Base-by-base conservation (phyloP, 2,329 filamentous ascomycete species). In the Mollisia scopiformis region DNA sequence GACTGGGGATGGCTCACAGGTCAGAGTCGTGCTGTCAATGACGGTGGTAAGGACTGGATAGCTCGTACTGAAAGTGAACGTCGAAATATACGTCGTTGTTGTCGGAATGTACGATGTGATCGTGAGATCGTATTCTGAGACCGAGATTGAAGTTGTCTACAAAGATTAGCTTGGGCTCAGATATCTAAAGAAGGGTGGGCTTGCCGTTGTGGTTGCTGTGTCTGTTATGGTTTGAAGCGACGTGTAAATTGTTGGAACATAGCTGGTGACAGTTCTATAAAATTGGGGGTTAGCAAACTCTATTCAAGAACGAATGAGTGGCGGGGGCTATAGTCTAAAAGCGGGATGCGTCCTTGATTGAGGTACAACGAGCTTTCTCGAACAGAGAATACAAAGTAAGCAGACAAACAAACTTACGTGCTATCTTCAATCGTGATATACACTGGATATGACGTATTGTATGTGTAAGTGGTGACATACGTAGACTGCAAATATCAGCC, bases 101-200 rank as follows among this genome's bases (percentile, higher is more conserved):
- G 51, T 54, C 7, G 51, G 51, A 25, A 54, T n/a, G 10, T 54
- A 54, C n/a, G 33, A 41, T n/a, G 33, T 54, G 6, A 41, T n/a
- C 5, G 51, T 54, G 2, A 41, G 16, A 41, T 54, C 35, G 27
- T 37, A 39, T 21, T 54, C 51, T 6, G 51, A 27, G 25, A 54
- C 33, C 7, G 51, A 54, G 19, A 54, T 14, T n/a, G 51, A 54
- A 5, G 33, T 54, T n/a, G 31, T 41, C 51, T 54, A n/a, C 21
- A 27, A 3, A 19, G 3, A 28, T 54, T 28, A 54, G 51, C 23
- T 35, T 4, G 31, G 11, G 11, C 11, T 35, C 31, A 13, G 31
- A 35, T 3, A 21, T 4, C 1, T 21, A 43, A 19, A 19, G 39
- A 43, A 16, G 21, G 16, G 39, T 6, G 23, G 14, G 28, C 43